A percentile compares a stretch with the other conserved stretches of the same genome.
Evolutionary conservation across 208 protist genomes (phyloP).

Genomic region (Leishmania tarentolae): DNA sequence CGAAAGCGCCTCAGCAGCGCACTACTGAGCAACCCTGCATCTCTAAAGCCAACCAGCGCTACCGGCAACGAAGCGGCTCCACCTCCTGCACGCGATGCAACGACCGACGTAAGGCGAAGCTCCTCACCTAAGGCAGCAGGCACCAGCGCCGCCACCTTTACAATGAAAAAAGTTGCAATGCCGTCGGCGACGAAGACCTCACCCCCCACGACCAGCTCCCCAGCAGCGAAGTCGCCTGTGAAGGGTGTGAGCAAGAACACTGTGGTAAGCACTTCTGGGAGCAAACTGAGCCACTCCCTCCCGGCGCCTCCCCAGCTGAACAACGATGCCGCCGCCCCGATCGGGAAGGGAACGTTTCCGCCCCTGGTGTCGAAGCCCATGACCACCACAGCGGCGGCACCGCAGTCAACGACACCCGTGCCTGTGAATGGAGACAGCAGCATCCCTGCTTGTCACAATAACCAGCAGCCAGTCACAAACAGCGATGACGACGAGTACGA

Average conservation of each 20-base stretch:
- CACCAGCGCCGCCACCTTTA: not conserved
- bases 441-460: not conserved
- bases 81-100: not conserved
- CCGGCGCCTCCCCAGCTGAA: not conserved
- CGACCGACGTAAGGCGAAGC: not conserved
- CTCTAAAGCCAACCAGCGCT: not conserved
- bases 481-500: slow-evolving; percentile 2
- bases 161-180: not conserved
- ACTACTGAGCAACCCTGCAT: not conserved
- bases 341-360: not conserved
- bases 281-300: not conserved
- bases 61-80: not conserved
- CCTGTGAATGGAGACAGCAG: not conserved
- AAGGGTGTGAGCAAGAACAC: not conserved
- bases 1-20: not conserved
- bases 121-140: not conserved
- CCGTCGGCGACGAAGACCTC: not conserved
- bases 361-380: not conserved
- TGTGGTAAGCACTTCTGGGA: not conserved
- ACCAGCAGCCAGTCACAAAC: not conserved
- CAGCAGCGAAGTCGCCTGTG: not conserved
- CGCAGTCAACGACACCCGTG: not conserved
- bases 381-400: not conserved
- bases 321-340: not conserved
- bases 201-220: not conserved